A percentile compares a stretch with the other conserved stretches of the same genome.
These are phyloP conservation scores for Fomitopsis palustris DNA, from an alignment of 1,284 basidiomycete genomes.

Conservation along the genomic window DNA sequence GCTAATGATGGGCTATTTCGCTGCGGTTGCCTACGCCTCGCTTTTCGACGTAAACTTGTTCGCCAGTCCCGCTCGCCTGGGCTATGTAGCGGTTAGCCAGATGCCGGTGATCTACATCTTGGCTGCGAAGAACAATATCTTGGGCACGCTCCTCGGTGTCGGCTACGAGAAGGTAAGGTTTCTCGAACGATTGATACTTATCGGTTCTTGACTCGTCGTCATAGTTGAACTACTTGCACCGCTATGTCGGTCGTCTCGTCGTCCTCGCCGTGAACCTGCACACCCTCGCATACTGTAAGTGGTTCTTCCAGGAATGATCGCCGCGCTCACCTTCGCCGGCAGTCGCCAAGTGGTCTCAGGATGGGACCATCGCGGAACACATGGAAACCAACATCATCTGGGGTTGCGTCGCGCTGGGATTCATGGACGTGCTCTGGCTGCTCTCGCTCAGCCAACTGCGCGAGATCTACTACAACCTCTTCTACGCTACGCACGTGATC, in stretches of 20 bases:
- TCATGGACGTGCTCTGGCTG: conserved; percentile 50
- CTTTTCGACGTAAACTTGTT: conserved; percentile 55
- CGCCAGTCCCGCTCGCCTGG: conserved; percentile 45
- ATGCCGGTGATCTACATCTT: conserved; percentile 69
- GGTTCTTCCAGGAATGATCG: too few relatives aligned
- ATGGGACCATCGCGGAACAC: not conserved
- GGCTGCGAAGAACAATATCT: conserved; percentile 70
- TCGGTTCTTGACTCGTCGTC: not conserved
- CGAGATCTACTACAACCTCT: conserved; percentile 52
- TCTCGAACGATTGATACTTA: not conserved
- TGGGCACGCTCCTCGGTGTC: conserved; percentile 59
- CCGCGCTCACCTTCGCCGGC: not conserved
- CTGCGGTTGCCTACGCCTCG: conserved; percentile 43
- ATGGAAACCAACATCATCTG: conserved; percentile 18
- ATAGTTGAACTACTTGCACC: conserved; percentile 77
- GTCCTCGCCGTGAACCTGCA: conserved; percentile 68
- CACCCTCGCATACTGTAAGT: conserved; percentile 55
- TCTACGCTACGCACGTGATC: conserved; percentile 48
- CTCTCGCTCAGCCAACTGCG: conserved; percentile 52
- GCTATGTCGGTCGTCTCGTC: conserved; percentile 64
- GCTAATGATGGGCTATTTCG: conserved; percentile 47
- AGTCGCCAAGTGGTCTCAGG: not conserved
- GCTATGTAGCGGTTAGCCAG: conserved; percentile 66
- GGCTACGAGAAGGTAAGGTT: conserved; percentile 68
- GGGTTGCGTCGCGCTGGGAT: conserved; percentile 50